Evolutionary conservation across 768 basidiomycete species (phyloP).

Genomic region (Fomitopsis pulvina): DNA sequence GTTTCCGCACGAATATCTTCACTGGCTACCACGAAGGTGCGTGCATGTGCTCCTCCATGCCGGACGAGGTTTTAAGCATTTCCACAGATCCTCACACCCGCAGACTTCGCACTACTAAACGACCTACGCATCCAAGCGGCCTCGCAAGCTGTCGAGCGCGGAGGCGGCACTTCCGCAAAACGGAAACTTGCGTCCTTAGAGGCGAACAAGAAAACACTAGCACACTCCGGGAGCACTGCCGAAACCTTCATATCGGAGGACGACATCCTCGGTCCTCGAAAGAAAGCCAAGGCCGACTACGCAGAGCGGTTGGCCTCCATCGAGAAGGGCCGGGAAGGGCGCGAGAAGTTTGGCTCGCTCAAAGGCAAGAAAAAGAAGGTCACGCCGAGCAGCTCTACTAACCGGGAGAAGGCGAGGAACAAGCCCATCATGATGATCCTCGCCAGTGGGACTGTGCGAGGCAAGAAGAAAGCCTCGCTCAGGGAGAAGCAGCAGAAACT

Average conservation of each 20-base stretch:
- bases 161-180: constrained; percentile 73
- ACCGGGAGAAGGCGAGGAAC: constrained; percentile 87
- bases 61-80: constrained; percentile 2
- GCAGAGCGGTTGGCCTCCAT: constrained; percentile 79
- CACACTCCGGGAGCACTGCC: constrained; percentile 35
- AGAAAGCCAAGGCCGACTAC: constrained; percentile 90
- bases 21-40: constrained; percentile 76
- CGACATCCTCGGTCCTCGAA: constrained; percentile 90
- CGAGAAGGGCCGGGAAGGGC: constrained; percentile 1
- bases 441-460: constrained; percentile 63
- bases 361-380: constrained; percentile 92
- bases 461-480: constrained; percentile 80
- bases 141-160: constrained; percentile 56
- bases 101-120: constrained; percentile 89
- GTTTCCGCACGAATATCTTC: constrained; percentile 45
- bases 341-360: constrained; percentile 43
- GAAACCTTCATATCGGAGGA: constrained; percentile 77
- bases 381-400: constrained; percentile 78
- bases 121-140: constrained; percentile 83
- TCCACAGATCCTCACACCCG: constrained; percentile 87
- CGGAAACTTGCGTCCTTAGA: constrained; percentile 84
- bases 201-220: constrained; percentile 53
- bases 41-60: not conserved
- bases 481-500: constrained; percentile 77
- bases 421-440: constrained; percentile 96